A percentile compares a stretch with the other conserved stretches of the same genome.
Conservation (phyloP, 2,329 filamentous ascomycete species). For the Thyridium curvatum region DNA sequence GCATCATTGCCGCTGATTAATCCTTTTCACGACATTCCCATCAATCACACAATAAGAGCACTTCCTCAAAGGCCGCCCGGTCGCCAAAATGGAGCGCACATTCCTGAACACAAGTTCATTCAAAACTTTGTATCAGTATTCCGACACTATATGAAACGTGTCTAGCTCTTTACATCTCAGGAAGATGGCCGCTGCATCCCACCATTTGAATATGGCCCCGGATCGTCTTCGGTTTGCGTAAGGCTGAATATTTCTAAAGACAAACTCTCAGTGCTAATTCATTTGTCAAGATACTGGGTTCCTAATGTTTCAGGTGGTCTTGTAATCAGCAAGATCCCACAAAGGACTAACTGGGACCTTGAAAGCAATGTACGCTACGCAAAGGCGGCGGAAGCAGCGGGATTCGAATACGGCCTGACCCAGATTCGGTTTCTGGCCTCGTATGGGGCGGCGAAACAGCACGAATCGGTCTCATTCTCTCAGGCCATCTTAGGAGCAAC, state of each 20-base stretch:
- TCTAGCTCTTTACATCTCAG: no score
- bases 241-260: background rate
- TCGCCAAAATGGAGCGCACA: no score
- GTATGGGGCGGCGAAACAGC: constrained; percentile 40
- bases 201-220: background rate
- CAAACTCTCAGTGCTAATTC: background rate
- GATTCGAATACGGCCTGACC: constrained; percentile 44
- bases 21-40: no score
- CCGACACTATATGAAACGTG: no score
- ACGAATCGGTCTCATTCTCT: constrained; percentile 45
- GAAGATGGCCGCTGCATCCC: no score
- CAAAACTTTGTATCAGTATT: no score
- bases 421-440: constrained; percentile 48
- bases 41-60: no score
- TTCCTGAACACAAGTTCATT: no score
- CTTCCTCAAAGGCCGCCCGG: no score
- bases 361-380: constrained; percentile 42
- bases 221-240: constrained; percentile 14
- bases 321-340: constrained; percentile 45
- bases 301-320: constrained; percentile 47
- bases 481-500: constrained; percentile 41
- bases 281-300: constrained; percentile 38
- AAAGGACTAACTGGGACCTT: constrained; percentile 41
- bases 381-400: constrained; percentile 36
- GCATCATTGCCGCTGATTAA: no score